phyloP scores from a whole-genome alignment of 495 filamentous ascomycete genomes.

The Talaromyces wortmannii region DNA sequence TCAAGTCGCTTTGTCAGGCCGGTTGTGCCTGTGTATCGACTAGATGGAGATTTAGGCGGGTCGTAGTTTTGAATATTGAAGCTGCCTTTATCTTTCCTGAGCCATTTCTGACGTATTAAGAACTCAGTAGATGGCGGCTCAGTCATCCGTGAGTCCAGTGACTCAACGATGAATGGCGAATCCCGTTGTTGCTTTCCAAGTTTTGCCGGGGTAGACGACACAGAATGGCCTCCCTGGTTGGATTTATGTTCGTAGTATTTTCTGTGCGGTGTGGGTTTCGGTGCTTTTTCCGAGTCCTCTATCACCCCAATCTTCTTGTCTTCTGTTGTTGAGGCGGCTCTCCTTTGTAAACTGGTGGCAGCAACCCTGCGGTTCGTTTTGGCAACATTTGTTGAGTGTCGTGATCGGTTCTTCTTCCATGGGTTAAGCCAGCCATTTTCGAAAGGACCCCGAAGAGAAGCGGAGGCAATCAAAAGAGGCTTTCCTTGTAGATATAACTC shows the following conservation, averaged over 20 bases:
- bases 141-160: background rate
- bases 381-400: background rate
- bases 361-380: too few relatives aligned
- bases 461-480: slow-evolving; percentile 53
- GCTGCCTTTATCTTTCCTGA: slow-evolving; percentile 28
- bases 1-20: background rate
- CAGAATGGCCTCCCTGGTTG: background rate
- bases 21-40: background rate
- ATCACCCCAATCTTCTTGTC: too few relatives aligned
- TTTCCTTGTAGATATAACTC: slow-evolving; percentile 52
- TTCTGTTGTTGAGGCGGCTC: too few relatives aligned
- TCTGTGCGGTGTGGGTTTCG: background rate
- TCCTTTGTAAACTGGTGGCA: too few relatives aligned
- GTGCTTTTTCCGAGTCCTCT: background rate
- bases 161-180: background rate
- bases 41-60: slow-evolving; percentile 31
- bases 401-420: slow-evolving; percentile 40
- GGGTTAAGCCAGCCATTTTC: slow-evolving; percentile 59
- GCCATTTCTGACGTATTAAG: slow-evolving; percentile 16
- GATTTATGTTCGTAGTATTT: background rate
- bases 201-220: background rate
- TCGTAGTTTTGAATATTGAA: slow-evolving; percentile 27
- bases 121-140: background rate
- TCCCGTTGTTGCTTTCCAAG: background rate
- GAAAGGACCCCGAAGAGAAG: slow-evolving; percentile 57